A percentile compares a stretch with the other conserved stretches of the same genome.
Evolutionary conservation across 83 land plant species (phyloP).

Genomic region (Isoetes engelmannii): DNA sequence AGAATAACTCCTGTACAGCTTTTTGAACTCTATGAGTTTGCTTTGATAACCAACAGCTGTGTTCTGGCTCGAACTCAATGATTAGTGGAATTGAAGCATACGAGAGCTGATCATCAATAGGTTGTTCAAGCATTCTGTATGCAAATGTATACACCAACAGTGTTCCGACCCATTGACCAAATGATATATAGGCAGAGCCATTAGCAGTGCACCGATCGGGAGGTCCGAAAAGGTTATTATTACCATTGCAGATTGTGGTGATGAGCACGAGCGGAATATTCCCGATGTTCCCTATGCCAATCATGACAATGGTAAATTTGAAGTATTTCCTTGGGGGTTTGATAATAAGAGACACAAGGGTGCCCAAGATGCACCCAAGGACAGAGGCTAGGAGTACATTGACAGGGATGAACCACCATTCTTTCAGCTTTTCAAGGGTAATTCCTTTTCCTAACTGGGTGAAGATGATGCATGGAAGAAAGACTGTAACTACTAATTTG

Average conservation of each 20-base stretch:
- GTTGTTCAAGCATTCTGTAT: too few relatives aligned
- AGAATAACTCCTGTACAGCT: too few relatives aligned
- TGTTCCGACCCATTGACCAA: conserved; percentile 39
- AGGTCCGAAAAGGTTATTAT: conserved; percentile 36
- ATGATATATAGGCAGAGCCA: conserved; percentile 36
- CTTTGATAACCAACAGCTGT: too few relatives aligned
- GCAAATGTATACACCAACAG: too few relatives aligned
- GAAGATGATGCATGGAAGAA: conserved; percentile 9
- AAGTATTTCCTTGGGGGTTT: conserved; percentile 36
- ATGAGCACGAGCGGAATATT: conserved; percentile 43
- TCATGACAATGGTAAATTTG: conserved; percentile 39
- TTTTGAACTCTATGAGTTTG: too few relatives aligned
- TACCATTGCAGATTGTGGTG: conserved; percentile 31
- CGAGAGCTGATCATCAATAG: too few relatives aligned
- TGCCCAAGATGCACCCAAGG: conserved; percentile 29
- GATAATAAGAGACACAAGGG: conserved; percentile 27
- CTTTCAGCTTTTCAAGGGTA: not conserved
- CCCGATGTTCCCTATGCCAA: conserved; percentile 44
- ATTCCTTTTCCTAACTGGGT: conserved; percentile 1
- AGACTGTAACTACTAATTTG: not conserved
- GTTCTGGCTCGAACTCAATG: too few relatives aligned
- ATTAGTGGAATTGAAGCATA: too few relatives aligned
- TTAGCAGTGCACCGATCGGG: conserved; percentile 23
- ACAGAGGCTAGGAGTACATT: conserved; percentile 28
- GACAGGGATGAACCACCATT: conserved; percentile 45